Evolutionary conservation across 495 filamentous ascomycete species (phyloP), one percentile per base, ranked within the genome.

Genomic region (Acidomyces sp.): DNA sequence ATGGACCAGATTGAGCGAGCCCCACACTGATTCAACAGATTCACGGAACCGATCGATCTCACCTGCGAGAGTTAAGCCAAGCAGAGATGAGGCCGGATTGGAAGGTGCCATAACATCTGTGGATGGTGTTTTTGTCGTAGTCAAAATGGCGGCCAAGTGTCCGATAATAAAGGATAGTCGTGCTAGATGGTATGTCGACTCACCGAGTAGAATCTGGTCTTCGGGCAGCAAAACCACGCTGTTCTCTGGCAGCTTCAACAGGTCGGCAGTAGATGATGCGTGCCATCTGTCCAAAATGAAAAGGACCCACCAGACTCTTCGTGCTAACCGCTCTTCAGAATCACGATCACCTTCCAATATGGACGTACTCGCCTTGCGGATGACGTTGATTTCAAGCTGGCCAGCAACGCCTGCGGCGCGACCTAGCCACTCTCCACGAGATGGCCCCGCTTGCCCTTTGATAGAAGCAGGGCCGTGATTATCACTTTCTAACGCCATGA

Each of bases 241-340:
- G 20, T 67, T 64, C 39, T 86, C 75, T 10, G 64, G 65, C 43
- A 85, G 71, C 30, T 73, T 56, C 3, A 69, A 40, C 7, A 74
- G 70, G 37, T 55, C 70, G 9, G 73, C 74, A 1, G 72, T 78
- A 50, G 74, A 77, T 28, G 78, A 67, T 12, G 81, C 74, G 52
- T 85, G 74, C 77, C 78, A 88, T 21, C 82, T 72, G 40, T 83
- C 76, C 42, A 93, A 60, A 51, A 82, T 73, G 33, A 78, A 68
- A 39, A 90, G 57, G 1, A 75, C 70, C 60, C 79, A 82, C 80
- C 82, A 93, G 34, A 72, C 72, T 26, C 82, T 72, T 40, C 82
- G 62, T 2, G 70, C 71, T 19, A 88, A 66, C 21, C 76, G 77
- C 36, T 80, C 74, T 37, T 82, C 77, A 6, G 79, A 78, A 55